Evolutionary conservation across 2,329 filamentous ascomycete species (phyloP), one percentile per base, ranked within the genome.

Genomic region (Fusarium sp.): DNA sequence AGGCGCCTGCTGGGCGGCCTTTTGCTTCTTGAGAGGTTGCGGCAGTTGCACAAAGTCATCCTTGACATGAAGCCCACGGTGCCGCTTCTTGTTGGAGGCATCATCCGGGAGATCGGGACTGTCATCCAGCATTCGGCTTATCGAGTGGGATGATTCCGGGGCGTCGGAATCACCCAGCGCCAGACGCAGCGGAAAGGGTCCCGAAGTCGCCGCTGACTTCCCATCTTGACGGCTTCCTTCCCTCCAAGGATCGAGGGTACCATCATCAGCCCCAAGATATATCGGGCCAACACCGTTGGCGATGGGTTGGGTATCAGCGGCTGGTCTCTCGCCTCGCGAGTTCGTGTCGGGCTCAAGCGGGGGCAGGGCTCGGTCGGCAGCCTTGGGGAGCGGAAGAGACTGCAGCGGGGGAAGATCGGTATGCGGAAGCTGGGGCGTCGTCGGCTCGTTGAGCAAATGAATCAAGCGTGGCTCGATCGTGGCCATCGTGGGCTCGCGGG

Each of bases 381-480:
- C 79, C 69, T 84, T 84, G 20, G 84, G 82, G 58, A 85, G 84
- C 71, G 84, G 79, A 54, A 85, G 70, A 81, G 83, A 82, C 71
- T 89, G 87, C 47, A 90, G 83, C 58, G 89, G 86, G 40, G 89
- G 89, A 4, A 90, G 85, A 69, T 89, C 88, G 77, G 86, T 82
- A 71, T 86, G 85, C 76, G 83, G 84, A 76, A 84, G 82, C 74
- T 85, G 85, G 54, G 87, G 85, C 71, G 85, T 84, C 47, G 84
- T 85, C 58, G 85, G 86, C 77, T 90, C 87, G 81, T 92, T 92
- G 78, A 92, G 85, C 74, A 92, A 83, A 80, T 91, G 89, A 79
- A 91, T 92, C 75, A 92, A 85, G 79, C 90, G 89, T 79, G 90
- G 90, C 86, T 92, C 90, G 83, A 92, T 92, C 79, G 89, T 91